phyloP scores from a whole-genome alignment of 768 basidiomycete species.

The Phaeolepiota aurea region DNA sequence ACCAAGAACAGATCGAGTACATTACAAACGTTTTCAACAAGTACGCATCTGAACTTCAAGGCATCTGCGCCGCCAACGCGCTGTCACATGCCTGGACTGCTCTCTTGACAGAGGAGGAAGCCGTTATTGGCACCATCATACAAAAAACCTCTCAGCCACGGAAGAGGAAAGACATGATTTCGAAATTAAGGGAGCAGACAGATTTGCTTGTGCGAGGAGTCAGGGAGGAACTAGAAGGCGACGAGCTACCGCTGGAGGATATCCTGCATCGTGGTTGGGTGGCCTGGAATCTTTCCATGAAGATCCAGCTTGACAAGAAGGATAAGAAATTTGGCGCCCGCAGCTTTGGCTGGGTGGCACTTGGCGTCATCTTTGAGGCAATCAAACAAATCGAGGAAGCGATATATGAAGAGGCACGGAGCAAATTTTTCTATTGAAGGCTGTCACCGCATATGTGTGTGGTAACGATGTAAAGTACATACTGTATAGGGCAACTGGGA shows the following conservation, averaged over 20 bases:
- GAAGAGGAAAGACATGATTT: constrained; percentile 42
- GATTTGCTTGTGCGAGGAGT: constrained; percentile 41
- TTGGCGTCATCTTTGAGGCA: constrained; percentile 50
- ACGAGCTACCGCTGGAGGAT: constrained; percentile 26
- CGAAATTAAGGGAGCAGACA: constrained; percentile 47
- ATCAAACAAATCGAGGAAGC: constrained; percentile 36
- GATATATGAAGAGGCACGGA: constrained; percentile 10
- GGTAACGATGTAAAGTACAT: too few species aligned
- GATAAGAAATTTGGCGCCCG: constrained; percentile 42
- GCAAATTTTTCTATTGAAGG: constrained; percentile 1
- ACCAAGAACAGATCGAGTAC: constrained; percentile 15
- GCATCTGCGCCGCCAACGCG: constrained; percentile 37
- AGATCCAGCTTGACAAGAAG: constrained; percentile 11
- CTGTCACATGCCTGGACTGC: constrained; percentile 32
- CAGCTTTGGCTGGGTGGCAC: constrained; percentile 54
- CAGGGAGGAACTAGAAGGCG: constrained; percentile 41
- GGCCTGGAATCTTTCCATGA: constrained; percentile 39
- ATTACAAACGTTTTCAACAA: constrained; percentile 24
- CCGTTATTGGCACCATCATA: constrained; percentile 55
- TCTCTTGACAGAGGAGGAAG: constrained; percentile 55
- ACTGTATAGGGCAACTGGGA: too few species aligned
- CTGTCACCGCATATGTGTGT: too few species aligned
- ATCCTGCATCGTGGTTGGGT: constrained; percentile 44
- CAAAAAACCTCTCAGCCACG: constrained; percentile 54
- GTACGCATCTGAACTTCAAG: constrained; percentile 39